phyloP scores from a whole-genome alignment of 2,329 filamentous ascomycete species.

The Trichoderma sp. region DNA sequence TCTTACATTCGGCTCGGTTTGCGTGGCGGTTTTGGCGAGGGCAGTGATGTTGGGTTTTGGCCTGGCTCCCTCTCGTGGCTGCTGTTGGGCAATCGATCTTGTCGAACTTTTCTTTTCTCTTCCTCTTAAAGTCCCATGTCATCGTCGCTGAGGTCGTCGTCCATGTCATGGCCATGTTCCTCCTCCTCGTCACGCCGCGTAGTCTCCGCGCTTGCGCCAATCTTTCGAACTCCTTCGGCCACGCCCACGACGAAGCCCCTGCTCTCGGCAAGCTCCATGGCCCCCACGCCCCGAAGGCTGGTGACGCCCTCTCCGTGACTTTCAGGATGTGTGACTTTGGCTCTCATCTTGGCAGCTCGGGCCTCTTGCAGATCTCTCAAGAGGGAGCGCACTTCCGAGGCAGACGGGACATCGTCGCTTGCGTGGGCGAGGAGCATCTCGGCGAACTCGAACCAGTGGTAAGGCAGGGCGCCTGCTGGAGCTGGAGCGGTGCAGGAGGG shows the following conservation, averaged over 20 bases:
- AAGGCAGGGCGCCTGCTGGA: slow-evolving; percentile 73
- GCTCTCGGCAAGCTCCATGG: slow-evolving; percentile 89
- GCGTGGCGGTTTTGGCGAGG: not conserved
- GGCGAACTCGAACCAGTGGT: slow-evolving; percentile 92
- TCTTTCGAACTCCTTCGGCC: slow-evolving; percentile 82
- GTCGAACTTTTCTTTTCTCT: not conserved
- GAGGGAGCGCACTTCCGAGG: slow-evolving; percentile 73
- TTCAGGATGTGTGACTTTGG: slow-evolving; percentile 71
- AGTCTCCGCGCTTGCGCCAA: slow-evolving; percentile 79
- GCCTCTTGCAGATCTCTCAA: slow-evolving; percentile 84
- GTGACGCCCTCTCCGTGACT: slow-evolving; percentile 72
- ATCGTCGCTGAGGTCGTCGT: slow-evolving; percentile 63
- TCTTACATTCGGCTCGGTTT: not conserved
- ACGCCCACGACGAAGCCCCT: slow-evolving; percentile 82
- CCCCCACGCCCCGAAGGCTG: slow-evolving; percentile 73
- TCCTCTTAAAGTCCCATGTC: slow-evolving; percentile 46
- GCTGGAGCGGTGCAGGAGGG: slow-evolving; percentile 71
- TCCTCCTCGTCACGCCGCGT: slow-evolving; percentile 77
- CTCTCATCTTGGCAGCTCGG: slow-evolving; percentile 83
- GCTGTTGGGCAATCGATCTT: not conserved
- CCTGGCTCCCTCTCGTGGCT: not conserved
- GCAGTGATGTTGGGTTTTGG: not conserved
- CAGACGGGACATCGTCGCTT: slow-evolving; percentile 74
- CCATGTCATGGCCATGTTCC: slow-evolving; percentile 60
- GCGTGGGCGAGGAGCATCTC: slow-evolving; percentile 86